Evolutionary conservation across 1,139 yeast genomes (phyloP), one percentile per base, ranked within the genome.

Genomic region (Candida glucosophila): DNA sequence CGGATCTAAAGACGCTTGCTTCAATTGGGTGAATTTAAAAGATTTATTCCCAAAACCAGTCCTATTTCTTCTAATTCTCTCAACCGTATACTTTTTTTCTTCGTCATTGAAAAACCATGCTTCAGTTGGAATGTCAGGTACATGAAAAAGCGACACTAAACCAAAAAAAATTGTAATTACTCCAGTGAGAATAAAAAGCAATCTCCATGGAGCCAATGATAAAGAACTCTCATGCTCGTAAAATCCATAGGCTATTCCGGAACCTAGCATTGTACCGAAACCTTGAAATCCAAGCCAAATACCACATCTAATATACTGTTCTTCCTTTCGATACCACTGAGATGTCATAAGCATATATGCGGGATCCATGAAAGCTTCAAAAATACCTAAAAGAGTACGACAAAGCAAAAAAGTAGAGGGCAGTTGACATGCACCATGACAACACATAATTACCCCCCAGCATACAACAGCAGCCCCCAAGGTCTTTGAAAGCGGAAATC

Each of bases 11-110:
- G 73, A 57, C 2, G 80, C 72, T 38, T 74, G 71, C 9, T 43
- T 46, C 22, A 72, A 54, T 42, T 77, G 83, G 29, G 68, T 47
- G 43, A 45, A 52, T 36, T 76, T 74, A 49, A 72, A 60, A 24
- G 55, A 53, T 31, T 57, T 61, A 35, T 68, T 67, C 26, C 77
- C 77, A 32, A 71, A 68, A 6, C 78, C 77, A 37, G 73, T 66
- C 25, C 49, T 47, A 27, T 49, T 52, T 2, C 29, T 29, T 35
- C 50, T 44, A 25, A 47, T 38, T 35, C 62, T 39, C 30, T 49
- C 43, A 14, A 52, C 49, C 12, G 49, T 45, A 28, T 44, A 26
- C 22, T 33, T 24, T 34, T 52, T 49, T 29, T 58, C 52, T 24
- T 62, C 55, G 16, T 59, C 58, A 15, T 53, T 48, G 30, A 71